Base-by-base conservation (phyloP, 208 protist genomes). In the Trypanosoma mega region DNA sequence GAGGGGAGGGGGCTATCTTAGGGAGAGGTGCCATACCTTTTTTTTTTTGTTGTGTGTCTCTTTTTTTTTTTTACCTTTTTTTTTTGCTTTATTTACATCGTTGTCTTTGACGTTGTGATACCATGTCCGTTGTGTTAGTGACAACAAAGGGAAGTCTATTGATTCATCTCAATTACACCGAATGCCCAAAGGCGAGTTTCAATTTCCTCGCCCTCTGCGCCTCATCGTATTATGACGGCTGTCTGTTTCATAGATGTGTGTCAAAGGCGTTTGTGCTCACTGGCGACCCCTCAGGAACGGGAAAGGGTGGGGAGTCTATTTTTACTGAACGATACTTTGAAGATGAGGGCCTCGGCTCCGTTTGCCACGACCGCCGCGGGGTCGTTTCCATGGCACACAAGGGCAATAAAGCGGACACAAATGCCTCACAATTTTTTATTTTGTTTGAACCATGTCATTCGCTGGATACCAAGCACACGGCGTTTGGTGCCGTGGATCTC, bases 131-230 rank as follows among this genome's bases (percentile, higher is more conserved):
- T 49, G 74, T 91, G 8, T 49, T 94, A 31, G 79, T 85, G 66
- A 94, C 88, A 30, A 80, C 74, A 0, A 34, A 60, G 0, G 88
- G 88, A 4, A 83, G 86, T 43, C 66, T 94, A 44, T 75, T 82
- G 2, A 63, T 94, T 29, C 47, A 78, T n/a, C 76, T 94, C 21
- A 68, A 79, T 46, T 90, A 66, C 60, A 61, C 64, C 20, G 68
- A 82, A n/a, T 92, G 85, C 81, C 72, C 97, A 59, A 80, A 74
- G 30, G 79, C 98, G 65, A 46, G 81, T 78, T 89, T 98, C 80
- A 99, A 99, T 86, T 99, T 99, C 70, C 68, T 97, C 1, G 93
- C 89, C 8, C 90, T 99, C 39, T 91, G 89, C 33, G 79, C 81
- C 8, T 92, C 93, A 36, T 81, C 77, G 3, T 98, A 98, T 76